Evolutionary conservation across 2,329 filamentous ascomycete species (phyloP), one percentile per base, ranked within the genome.

Genomic region (Corinectria fuckeliana): DNA sequence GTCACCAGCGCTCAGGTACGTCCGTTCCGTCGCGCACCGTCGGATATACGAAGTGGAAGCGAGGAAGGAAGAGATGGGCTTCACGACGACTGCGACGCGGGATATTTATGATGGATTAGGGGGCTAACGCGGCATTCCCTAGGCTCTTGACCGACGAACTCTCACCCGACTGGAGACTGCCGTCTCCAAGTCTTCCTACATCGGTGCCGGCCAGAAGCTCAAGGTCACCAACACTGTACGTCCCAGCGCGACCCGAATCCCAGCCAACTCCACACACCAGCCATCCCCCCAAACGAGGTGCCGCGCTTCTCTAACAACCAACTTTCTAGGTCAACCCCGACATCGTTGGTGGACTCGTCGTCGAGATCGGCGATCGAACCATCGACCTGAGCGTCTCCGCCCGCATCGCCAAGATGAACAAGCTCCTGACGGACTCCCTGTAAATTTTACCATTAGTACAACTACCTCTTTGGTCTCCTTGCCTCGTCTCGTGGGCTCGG

Each of bases 381-480:
- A 97, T 99, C 76, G 95, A 99, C 82, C 90, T 97, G 71, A 95
- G 91, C 81, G 93, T 99, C 75, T 94, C 94, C 49, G 85, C 91
- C 78, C 96, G 94, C 87, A 90, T 99, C 80, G 87, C 91, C 78
- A 96, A 93, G 88, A 92, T 99, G 88, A 99, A 99, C 92, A 99
- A 98, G 90, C 89, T 97, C 78, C 91, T 99, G 77, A 93, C 87
- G 72, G 95, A 99, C 82, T 86, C 90, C 80, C 85, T 99, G 91
- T 99, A 97, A 91, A 93, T 66, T n/a, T 54, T 58, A 65, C 52
- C 58, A 55, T n/a, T 65, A 68, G 58, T 67, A 63, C 65, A 71
- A 62, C 61, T 49, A 57, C 61, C 57, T 64, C 65, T 66, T 69
- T 70, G 68, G 66, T 71, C 62, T 67, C 62, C 51, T 70, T 69